Evolutionary conservation across 805 yeast species (phyloP), one percentile per base, ranked within the genome.

Genomic region (Kodamaea nitidulidarum): DNA sequence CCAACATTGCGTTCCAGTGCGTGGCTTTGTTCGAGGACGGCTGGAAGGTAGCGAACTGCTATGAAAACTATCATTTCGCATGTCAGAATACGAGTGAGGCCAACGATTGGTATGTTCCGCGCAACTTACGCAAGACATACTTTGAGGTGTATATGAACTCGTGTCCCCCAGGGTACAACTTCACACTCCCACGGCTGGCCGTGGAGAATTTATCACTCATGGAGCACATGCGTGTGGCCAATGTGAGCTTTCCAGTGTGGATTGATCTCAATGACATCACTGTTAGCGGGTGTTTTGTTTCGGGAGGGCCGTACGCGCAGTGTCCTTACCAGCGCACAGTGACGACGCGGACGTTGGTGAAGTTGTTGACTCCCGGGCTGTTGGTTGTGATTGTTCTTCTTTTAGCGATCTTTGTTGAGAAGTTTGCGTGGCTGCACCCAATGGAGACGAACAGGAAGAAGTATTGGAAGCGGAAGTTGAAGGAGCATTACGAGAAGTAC

Each of bases 181-280:
- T 55, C 16, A 55, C 61, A n/a, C 45, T 54, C 1, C 73, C 70
- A 6, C 48, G 47, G 31, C 70, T 61, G 70, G 55, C 56, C 39
- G 44, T 57, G 25, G 66, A 71, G 40, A 60, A 62, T 49, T 45
- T 54, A 16, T 49, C 65, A 15, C 45, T 62, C 5, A 41, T 54
- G 39, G 50, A 61, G 30, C 55, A 60, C 29, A 58, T 71, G 20
- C 50, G 48, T 11, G 42, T 39, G 0, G 43, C 49, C 2, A 55
- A 60, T 11, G 44, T 51, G 2, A 48, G 44, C 11, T 58, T 48
- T 10, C 75, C 76, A 0, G 64, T 78, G 0, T 90, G 97, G 97
- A 75, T 88, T 3, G 88, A 87, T 60, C 49, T 88, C 46, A 90
- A 91, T 55, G 86, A 90, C 12, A 70, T 91, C 15, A 75, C 86